Conservation (phyloP, 1,284 basidiomycete genomes). For the Apiotrichum gracile region DNA sequence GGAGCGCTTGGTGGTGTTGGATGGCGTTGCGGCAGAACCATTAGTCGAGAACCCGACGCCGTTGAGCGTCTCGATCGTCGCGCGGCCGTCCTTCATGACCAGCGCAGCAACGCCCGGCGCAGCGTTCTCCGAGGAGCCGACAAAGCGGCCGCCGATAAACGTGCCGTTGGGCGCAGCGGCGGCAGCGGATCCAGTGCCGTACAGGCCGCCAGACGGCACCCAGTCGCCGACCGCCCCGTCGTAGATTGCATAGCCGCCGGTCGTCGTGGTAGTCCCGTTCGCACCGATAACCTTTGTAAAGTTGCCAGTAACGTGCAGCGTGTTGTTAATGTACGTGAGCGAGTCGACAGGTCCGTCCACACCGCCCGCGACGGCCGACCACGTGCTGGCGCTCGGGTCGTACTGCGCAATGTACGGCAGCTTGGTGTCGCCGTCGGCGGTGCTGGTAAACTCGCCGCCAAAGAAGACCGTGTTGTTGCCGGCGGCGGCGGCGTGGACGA, state of each 20-base stretch:
- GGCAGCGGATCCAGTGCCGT: slow-evolving; percentile 63
- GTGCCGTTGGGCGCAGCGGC: slow-evolving; percentile 52
- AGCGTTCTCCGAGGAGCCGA: slow-evolving; percentile 42
- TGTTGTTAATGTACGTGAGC: slow-evolving; percentile 42
- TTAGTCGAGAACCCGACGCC: slow-evolving; percentile 29
- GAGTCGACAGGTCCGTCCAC: slow-evolving; percentile 68
- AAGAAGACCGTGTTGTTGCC: slow-evolving; percentile 58
- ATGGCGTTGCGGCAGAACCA: slow-evolving; percentile 16
- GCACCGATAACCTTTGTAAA: slow-evolving; percentile 58
- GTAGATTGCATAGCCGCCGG: slow-evolving; percentile 72
- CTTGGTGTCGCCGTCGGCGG: slow-evolving; percentile 54
- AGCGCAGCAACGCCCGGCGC: slow-evolving; percentile 49
- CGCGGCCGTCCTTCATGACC: slow-evolving; percentile 34
- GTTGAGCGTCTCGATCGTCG: slow-evolving; percentile 24
- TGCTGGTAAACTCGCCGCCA: slow-evolving; percentile 66
- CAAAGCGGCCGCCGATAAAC: slow-evolving; percentile 49
- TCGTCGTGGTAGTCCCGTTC: slow-evolving; percentile 47
- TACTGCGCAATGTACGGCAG: slow-evolving; percentile 69
- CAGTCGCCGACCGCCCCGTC: slow-evolving; percentile 60
- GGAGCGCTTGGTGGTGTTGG: neutral
- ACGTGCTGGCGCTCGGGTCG: slow-evolving; percentile 60
- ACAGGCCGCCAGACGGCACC: slow-evolving; percentile 65
- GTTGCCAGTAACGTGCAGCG: slow-evolving; percentile 65
- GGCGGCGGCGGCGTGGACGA: too few species aligned
- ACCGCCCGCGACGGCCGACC: slow-evolving; percentile 67